These are phyloP conservation scores for Globisporangium polare DNA, from an alignment of 352 stramenopile genomes.

Conservation along the genomic window DNA sequence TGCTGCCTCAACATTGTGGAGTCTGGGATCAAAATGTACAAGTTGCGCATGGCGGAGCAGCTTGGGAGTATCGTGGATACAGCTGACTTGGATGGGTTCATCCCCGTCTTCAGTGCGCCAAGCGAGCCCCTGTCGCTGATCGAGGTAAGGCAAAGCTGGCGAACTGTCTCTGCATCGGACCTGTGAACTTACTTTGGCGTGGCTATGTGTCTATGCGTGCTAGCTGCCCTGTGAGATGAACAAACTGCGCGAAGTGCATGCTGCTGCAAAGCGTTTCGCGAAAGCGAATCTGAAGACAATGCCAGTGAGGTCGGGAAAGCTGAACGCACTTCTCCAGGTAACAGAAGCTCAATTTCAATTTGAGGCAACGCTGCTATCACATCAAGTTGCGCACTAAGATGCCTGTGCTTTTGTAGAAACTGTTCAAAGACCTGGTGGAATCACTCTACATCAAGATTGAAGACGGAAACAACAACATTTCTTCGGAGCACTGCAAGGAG, in stretches of 20 bases:
- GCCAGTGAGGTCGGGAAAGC: constrained; percentile 61
- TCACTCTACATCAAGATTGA: constrained; percentile 62
- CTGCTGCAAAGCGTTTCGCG: constrained; percentile 43
- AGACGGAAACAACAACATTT: constrained; percentile 73
- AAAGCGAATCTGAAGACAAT: constrained; percentile 57
- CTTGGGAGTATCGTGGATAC: constrained; percentile 65
- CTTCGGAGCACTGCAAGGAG: constrained; percentile 49
- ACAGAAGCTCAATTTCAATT: neutral
- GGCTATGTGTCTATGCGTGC: neutral
- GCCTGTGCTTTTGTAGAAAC: constrained; percentile 39
- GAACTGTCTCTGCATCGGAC: no score
- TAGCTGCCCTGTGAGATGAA: constrained; percentile 63
- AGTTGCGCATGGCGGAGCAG: constrained; percentile 64
- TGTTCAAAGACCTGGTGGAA: constrained; percentile 73
- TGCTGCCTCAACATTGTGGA: constrained; percentile 81
- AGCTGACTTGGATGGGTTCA: constrained; percentile 58
- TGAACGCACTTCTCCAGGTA: constrained; percentile 60
- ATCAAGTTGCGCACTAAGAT: neutral
- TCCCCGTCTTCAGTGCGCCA: constrained; percentile 30
- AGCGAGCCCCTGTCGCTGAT: constrained; percentile 26
- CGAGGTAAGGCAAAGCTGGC: constrained; percentile 32
- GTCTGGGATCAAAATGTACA: constrained; percentile 78
- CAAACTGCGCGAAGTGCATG: constrained; percentile 43
- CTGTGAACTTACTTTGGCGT: neutral
- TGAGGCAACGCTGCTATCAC: neutral